A percentile compares a stretch with the other conserved stretches of the same genome.
Evolutionary conservation across 2,329 filamentous ascomycete species (phyloP).

Genomic region (Fusarium vanettenii): DNA sequence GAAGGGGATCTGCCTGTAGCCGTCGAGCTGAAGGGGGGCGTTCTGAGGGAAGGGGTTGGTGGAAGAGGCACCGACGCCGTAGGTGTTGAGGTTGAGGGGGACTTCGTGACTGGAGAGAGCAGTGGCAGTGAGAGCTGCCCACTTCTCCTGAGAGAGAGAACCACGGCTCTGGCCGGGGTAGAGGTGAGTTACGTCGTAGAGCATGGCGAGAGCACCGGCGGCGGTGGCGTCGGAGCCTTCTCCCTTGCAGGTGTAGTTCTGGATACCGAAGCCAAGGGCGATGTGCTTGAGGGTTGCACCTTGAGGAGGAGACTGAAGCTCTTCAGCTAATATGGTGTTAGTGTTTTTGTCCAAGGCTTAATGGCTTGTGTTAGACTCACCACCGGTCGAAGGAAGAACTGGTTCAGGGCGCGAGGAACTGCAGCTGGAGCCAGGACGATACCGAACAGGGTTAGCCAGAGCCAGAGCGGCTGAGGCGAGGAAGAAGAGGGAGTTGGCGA

Average conservation of each 20-base stretch:
- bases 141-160: constrained; percentile 54
- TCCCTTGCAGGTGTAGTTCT: constrained; percentile 74
- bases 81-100: constrained; percentile 60
- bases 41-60: constrained; percentile 58
- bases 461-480: constrained; percentile 50
- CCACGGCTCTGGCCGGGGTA: constrained; percentile 57
- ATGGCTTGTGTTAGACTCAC: constrained; percentile 42
- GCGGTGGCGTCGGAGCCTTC: constrained; percentile 50
- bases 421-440: constrained; percentile 31
- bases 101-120: constrained; percentile 56
- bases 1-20: constrained; percentile 53
- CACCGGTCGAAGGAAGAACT: constrained; percentile 54
- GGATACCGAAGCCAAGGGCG: constrained; percentile 72
- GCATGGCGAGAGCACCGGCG: constrained; percentile 68
- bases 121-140: constrained; percentile 53
- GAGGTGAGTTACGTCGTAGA: constrained; percentile 67
- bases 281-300: constrained; percentile 63
- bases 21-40: constrained; percentile 52
- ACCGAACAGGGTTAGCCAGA: constrained; percentile 43
- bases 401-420: constrained; percentile 31
- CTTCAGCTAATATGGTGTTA: constrained; percentile 47
- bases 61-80: constrained; percentile 54
- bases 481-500: constrained; percentile 48
- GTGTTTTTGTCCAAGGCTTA: constrained; percentile 7
- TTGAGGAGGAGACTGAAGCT: constrained; percentile 58